Base-by-base conservation (phyloP, 768 basidiomycete species). In the Tulasnella sp. region DNA sequence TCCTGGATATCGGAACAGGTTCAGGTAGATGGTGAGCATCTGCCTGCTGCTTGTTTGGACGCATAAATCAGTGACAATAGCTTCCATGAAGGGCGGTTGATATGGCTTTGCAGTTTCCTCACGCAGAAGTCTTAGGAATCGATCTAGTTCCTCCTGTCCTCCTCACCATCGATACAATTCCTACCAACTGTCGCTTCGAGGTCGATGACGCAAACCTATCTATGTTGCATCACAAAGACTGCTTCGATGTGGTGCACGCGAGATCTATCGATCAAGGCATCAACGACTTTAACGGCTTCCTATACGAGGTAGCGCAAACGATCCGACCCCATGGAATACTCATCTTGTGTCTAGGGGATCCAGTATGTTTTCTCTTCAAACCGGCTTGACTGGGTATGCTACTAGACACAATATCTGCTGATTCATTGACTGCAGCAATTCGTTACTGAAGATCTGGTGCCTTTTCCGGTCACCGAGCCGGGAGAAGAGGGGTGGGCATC, bases 241-340 rank as follows among this genome's bases (percentile, higher is more conserved):
- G 19, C 4, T 63, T 63, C 55, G 54, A 61, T n/a, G 30, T 63
- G 8, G 63, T 63, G 3, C 63, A 63, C 29, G 60, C 49, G 17
- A 59, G 63, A 34, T 55, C 60, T 44, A 54, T 53, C 11, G 49
- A 55, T 15, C 50, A 41, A 15, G 63, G 63, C 3, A 60, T 63
- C 15, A 41, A 31, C 25, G 42, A 48, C 38, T 44, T 62, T 22
- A 34, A 58, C 29, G 46, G 43, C 15, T 63, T 63, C 50, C 21
- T 63, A 1, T 61, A 61, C 25, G 60, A 63, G 17, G 43, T 61
- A 3, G 60, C 60, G 24, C 34, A 55, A 34, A 57, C 60, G 1
- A 48, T 63, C 1, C 38, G 55, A 27, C 63, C 63, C 7, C 49
- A 49, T 12, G 63, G 63, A 2, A 45, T 63, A 7, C 31, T 63